Conservation (phyloP, 2,329 filamentous ascomycete genomes). For the Eutypa lata region DNA sequence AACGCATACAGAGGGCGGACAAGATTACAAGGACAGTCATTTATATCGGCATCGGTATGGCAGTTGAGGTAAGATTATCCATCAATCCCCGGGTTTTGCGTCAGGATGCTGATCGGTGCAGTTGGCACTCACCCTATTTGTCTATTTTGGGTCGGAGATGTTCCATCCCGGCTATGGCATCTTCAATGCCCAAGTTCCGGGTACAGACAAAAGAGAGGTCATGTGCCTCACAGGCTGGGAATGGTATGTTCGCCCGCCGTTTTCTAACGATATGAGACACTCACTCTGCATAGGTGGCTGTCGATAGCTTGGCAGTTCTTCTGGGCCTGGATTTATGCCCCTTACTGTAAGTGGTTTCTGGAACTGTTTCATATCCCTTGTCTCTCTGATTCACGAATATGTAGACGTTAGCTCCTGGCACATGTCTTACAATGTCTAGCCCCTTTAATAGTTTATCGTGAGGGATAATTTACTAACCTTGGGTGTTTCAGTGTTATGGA, state of each 20-base stretch:
- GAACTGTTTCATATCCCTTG: neutral
- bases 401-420: neutral
- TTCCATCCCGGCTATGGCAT: conserved; percentile 62
- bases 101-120: conserved; percentile 26
- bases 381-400: neutral
- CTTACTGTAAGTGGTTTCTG: conserved; percentile 32
- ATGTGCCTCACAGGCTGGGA: conserved; percentile 53
- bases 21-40: conserved; percentile 47
- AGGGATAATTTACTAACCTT: neutral
- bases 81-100: no score
- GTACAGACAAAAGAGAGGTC: conserved; percentile 47
- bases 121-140: conserved; percentile 55
- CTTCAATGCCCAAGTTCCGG: conserved; percentile 58
- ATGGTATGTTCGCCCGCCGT: conserved; percentile 43
- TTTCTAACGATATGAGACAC: neutral
- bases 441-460: neutral
- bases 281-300: conserved; percentile 47
- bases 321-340: conserved; percentile 62
- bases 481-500: conserved; percentile 46
- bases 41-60: conserved; percentile 52
- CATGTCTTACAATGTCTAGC: neutral
- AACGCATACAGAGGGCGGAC: conserved; percentile 38
- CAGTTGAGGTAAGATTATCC: conserved; percentile 46
- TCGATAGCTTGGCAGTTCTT: conserved; percentile 63
- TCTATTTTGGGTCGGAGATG: conserved; percentile 62